Evolutionary conservation across 2,329 filamentous ascomycete species (phyloP).

Genomic region (Trichoderma brevicompactum): DNA sequence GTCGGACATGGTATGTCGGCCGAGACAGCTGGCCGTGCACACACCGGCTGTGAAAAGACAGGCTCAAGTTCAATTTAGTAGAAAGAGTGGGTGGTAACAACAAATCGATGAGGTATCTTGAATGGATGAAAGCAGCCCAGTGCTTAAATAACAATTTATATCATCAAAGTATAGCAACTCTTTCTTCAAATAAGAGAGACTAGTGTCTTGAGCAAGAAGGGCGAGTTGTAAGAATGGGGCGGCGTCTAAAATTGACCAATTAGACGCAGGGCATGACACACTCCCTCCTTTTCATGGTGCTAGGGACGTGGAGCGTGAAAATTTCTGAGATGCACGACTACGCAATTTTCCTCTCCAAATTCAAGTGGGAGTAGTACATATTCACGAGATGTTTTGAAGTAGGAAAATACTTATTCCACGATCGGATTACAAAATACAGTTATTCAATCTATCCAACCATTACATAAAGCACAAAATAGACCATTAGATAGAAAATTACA

Average conservation of each 20-base stretch:
- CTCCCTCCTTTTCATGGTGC: neutral
- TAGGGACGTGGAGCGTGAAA: neutral
- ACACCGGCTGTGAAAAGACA: no score
- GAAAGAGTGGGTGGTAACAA: no score
- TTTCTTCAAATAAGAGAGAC: neutral
- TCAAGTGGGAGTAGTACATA: no score
- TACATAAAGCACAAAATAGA: neutral
- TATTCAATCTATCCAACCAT: neutral
- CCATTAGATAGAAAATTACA: neutral
- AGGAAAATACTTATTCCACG: no score
- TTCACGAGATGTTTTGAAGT: no score
- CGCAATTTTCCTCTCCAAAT: neutral
- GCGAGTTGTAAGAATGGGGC: neutral
- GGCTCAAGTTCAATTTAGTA: no score
- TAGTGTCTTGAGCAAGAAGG: neutral
- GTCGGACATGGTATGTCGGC: neutral
- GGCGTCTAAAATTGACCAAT: neutral
- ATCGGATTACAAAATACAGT: no score
- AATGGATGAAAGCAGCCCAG: neutral
- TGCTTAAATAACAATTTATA: neutral
- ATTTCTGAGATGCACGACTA: neutral
- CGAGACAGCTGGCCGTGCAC: no score
- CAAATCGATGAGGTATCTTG: neutral
- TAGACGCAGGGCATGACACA: constrained; percentile 25
- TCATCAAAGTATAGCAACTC: neutral